Evolutionary conservation across 805 yeast genomes (phyloP).

Genomic region (Kodamaea kaohsiungensis): DNA sequence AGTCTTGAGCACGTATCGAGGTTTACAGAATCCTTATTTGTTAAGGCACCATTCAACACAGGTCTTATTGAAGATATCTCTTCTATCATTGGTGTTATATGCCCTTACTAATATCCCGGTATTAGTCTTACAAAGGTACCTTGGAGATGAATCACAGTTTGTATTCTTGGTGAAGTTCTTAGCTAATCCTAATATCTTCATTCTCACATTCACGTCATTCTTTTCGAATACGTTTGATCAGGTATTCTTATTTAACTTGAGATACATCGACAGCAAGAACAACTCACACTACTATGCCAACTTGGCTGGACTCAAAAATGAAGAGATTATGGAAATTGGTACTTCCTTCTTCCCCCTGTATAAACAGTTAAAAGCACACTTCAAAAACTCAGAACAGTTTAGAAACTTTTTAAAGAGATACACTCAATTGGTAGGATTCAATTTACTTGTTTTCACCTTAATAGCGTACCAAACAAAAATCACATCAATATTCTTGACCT

Average conservation of each 20-base stretch:
- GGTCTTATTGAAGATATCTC: neutral
- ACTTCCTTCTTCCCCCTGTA: slow-evolving; percentile 3
- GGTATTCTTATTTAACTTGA: slow-evolving; percentile 19
- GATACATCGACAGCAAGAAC: slow-evolving; percentile 18
- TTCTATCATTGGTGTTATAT: slow-evolving; percentile 8
- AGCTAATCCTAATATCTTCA: slow-evolving; percentile 19
- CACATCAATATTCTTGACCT: slow-evolving; percentile 45
- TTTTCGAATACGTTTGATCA: slow-evolving; percentile 17
- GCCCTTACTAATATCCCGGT: slow-evolving; percentile 11
- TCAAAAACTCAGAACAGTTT: slow-evolving; percentile 20
- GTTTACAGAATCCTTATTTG: slow-evolving; percentile 1
- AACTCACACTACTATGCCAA: slow-evolving; percentile 10
- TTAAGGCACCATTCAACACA: neutral
- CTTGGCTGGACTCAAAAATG: slow-evolving; percentile 8
- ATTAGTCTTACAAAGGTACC: slow-evolving; percentile 2
- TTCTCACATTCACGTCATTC: slow-evolving; percentile 18
- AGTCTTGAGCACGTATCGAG: slow-evolving; percentile 35
- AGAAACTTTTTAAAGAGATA: slow-evolving; percentile 19
- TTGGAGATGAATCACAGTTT: slow-evolving; percentile 4
- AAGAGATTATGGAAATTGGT: slow-evolving; percentile 6
- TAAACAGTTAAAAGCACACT: slow-evolving; percentile 6
- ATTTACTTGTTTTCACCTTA: slow-evolving; percentile 32
- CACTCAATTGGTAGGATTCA: slow-evolving; percentile 20
- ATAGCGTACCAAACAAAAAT: slow-evolving; percentile 15
- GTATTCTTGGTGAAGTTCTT: slow-evolving; percentile 6